Base-by-base conservation (phyloP, 2,329 filamentous ascomycete genomes). In the Fusarium caatingaense region DNA sequence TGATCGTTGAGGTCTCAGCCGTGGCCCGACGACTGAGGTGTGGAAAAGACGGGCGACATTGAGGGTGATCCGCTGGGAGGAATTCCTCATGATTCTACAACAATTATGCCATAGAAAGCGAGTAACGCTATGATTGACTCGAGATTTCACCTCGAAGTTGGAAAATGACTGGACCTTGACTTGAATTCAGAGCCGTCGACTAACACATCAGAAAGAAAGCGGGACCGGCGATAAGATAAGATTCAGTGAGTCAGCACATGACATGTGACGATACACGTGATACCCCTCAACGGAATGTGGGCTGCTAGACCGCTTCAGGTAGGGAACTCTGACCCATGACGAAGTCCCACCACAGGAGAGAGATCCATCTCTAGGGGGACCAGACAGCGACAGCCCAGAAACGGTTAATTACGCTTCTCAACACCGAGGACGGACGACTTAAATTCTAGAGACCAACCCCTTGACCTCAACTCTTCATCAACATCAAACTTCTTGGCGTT, bases 51-150 rank as follows among this genome's bases (percentile, higher is more conserved):
- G 72, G 54, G 65, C 60, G 59, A 69, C 74, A 72, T 75, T 74
- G 73, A 77, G 71, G 59, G 76, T 76, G 65, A 77, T 79, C 53
- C 79, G 75, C 63, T 76, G 77, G 57, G 74, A 72, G 49, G 73
- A 73, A 59, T 68, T 60, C 71, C 76, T 80, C 80, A 81, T 81
- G 69, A 56, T 77, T 68, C 53, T 58, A 49, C 51, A 63, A 49
- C 27, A 47, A 40, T 42, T 62, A 53, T 62, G 60, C 68, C 76
- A 76, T 75, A 58, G 65, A 71, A 58, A 48, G 54, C 48, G 41
- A 54, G 44, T 45, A 51, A 40, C 25, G 40, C 34, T 60, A 53
- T 46, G 50, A 51, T 51, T 51, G 49, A 51, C 34, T 28, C 13
- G 15, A 51, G 49, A 41, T 41, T 51, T 51, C 41, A 25, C 9